These are phyloP conservation scores for Aspergillus proliferans DNA, from an alignment of 2,329 filamentous ascomycete species.

Conservation along the genomic window DNA sequence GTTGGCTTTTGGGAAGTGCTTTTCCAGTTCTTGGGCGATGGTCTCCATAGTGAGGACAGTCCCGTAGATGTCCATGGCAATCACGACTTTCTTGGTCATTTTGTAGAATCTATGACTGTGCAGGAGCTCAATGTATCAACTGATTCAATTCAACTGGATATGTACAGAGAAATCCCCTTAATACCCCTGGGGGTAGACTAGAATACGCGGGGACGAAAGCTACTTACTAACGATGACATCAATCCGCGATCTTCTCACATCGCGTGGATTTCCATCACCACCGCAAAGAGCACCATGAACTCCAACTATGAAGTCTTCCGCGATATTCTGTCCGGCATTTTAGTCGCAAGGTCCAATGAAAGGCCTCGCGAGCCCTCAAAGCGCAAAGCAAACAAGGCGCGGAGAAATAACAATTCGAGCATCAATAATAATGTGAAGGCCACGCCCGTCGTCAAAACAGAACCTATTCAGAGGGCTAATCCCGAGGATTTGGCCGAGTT, in stretches of 20 bases:
- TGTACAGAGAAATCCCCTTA: background rate
- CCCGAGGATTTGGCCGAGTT: conserved; percentile 72
- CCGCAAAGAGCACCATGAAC: background rate
- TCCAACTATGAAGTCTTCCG: conserved; percentile 63
- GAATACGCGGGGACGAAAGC: background rate
- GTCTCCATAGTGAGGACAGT: conserved; percentile 67
- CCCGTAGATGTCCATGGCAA: conserved; percentile 72
- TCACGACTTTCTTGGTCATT: conserved; percentile 34
- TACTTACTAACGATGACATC: conserved; percentile 4
- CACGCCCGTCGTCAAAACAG: background rate
- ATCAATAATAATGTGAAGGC: background rate
- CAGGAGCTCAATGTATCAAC: background rate
- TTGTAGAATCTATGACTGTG: background rate
- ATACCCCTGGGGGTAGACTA: background rate
- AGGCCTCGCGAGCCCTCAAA: conserved; percentile 42
- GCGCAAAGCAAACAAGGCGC: conserved; percentile 16
- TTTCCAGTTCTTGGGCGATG: conserved; percentile 55
- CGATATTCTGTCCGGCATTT: conserved; percentile 64
- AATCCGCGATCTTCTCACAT: background rate
- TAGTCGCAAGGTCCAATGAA: conserved; percentile 56
- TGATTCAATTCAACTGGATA: background rate
- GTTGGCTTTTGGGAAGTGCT: conserved; percentile 53
- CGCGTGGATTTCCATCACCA: background rate
- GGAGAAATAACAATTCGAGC: conserved; percentile 6
- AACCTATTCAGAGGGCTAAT: conserved; percentile 26